Evolutionary conservation across 163 green algal species (phyloP).

Genomic region (Chlorella variabilis): DNA sequence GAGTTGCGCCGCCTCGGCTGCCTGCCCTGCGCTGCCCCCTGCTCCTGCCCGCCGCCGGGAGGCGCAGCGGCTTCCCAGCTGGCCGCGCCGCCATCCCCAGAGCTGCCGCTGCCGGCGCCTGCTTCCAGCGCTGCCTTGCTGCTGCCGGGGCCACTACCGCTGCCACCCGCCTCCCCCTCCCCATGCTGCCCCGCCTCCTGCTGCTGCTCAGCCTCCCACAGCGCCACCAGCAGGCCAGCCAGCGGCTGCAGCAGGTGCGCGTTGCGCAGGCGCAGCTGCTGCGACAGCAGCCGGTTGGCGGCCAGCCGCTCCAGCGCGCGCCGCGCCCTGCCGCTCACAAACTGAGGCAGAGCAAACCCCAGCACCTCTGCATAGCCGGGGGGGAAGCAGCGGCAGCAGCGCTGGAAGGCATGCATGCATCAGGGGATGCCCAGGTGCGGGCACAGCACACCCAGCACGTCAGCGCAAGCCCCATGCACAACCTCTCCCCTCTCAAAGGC

Average conservation of each 20-base stretch:
- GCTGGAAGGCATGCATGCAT: too few species aligned
- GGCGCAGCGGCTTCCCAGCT: not conserved
- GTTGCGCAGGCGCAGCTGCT: slow-evolving; percentile 5
- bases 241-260: slow-evolving; percentile 34
- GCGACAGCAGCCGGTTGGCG: not conserved
- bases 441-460: not conserved
- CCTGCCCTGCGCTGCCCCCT: not conserved
- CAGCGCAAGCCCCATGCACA: not conserved
- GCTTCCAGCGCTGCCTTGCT: not conserved
- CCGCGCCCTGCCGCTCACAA: not conserved
- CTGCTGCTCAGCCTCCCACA: slow-evolving; percentile 7
- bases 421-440: not conserved
- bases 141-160: too few species aligned
- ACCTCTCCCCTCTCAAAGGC: too few species aligned
- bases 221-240: slow-evolving; percentile 17
- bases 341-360: slow-evolving; percentile 70
- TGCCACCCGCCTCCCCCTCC: too few species aligned
- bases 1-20: not conserved
- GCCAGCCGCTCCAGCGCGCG: slow-evolving; percentile 16
- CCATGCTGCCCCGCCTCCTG: not conserved
- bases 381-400: too few species aligned
- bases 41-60: not conserved
- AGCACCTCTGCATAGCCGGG: slow-evolving; percentile 74
- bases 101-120: not conserved
- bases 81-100: too few species aligned